Conservation (phyloP, 805 yeast genomes). For the Metschnikowia dekortorum region DNA sequence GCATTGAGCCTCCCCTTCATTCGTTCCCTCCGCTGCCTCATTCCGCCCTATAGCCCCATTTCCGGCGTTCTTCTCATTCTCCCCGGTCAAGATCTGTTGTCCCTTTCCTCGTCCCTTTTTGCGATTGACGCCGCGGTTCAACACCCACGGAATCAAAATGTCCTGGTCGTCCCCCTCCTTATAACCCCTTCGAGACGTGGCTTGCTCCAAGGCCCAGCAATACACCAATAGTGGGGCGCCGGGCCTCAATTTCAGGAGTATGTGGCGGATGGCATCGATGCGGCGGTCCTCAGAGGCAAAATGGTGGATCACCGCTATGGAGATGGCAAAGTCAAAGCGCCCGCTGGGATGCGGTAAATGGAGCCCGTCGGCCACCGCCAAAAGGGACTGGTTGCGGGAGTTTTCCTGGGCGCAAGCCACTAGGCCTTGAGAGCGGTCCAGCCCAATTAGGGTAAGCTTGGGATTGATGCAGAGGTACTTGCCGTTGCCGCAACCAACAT, state of each 20-base stretch:
- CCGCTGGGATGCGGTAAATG: conserved; percentile 36
- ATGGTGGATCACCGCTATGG: conserved; percentile 95
- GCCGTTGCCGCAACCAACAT: conserved; percentile 97
- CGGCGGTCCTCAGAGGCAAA: conserved; percentile 83
- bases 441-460: conserved; percentile 67
- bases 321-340: conserved; percentile 78
- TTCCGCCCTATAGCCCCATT: background rate
- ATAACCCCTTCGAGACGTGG: conserved; percentile 81
- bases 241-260: conserved; percentile 51
- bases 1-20: background rate
- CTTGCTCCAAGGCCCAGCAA: conserved; percentile 97
- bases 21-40: background rate
- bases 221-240: conserved; percentile 77
- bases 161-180: conserved; percentile 91
- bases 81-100: background rate
- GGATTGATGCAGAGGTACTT: conserved; percentile 76
- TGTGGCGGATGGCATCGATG: conserved; percentile 65
- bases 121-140: conserved; percentile 46
- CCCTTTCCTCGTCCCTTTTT: conserved; percentile 12
- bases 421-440: conserved; percentile 67
- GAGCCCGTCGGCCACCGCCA: conserved; percentile 79
- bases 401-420: conserved; percentile 55
- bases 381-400: conserved; percentile 42
- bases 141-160: conserved; percentile 93
- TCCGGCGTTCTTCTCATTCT: background rate